Percentiles rank a stretch among this genome's conserved stretches.
These are phyloP conservation scores for Hypseocharis bilobata DNA, from an alignment of 441 rosid species.

Conservation along the genomic window DNA sequence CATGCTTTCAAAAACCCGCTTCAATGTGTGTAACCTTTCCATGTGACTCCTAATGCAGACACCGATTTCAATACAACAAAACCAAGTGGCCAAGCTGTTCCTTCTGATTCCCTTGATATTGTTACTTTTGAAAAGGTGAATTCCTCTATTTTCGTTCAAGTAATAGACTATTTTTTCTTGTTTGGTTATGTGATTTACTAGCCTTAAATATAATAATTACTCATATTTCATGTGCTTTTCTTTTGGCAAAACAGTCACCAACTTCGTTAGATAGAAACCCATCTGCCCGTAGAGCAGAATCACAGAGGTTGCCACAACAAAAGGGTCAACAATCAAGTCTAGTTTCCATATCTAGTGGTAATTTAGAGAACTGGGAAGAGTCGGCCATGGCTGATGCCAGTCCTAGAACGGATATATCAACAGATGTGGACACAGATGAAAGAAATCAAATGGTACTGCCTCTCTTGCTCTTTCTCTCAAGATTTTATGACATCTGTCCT, in stretches of 20 bases:
- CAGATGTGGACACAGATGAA: conserved; percentile 22
- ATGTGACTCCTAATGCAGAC: conserved; percentile 20
- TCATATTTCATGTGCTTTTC: background rate
- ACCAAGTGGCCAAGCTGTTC: conserved; percentile 23
- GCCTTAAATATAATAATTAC: background rate
- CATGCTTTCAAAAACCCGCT: background rate
- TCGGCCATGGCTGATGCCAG: conserved; percentile 26
- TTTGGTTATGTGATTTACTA: background rate
- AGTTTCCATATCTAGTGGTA: conserved; percentile 6
- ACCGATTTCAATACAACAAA: conserved; percentile 26
- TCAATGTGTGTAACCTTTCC: background rate
- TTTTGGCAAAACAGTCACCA: background rate
- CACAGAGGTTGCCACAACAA: background rate
- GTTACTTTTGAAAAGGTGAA: conserved; percentile 10
- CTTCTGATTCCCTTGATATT: conserved; percentile 22
- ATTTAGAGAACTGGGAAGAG: conserved; percentile 18
- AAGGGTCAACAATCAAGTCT: background rate
- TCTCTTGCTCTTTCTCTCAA: background rate
- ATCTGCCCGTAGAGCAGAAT: background rate
- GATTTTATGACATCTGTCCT: background rate
- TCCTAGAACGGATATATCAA: conserved; percentile 25
- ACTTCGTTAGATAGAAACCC: background rate
- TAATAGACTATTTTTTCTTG: background rate
- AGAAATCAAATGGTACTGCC: conserved; percentile 16
- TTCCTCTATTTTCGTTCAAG: background rate